Evolutionary conservation across 2,329 filamentous ascomycete genomes (phyloP), one percentile per base, ranked within the genome.

Genomic region (Claviceps capensis): DNA sequence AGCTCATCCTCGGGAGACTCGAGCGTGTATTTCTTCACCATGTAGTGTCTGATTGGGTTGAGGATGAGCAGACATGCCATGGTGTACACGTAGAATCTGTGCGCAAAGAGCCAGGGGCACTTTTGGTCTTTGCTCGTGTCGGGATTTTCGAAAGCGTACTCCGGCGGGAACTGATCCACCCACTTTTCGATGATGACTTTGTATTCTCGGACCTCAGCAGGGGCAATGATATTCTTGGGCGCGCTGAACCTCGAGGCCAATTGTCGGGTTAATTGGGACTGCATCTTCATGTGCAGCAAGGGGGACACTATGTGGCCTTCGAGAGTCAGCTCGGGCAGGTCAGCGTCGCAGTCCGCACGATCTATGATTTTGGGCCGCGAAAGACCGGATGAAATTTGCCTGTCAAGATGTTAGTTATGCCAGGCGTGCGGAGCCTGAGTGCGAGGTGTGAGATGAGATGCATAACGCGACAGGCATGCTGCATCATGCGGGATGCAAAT

Each of bases 51-150:
- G 47, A 76, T 64, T 6, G 72, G 71, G 49, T 73, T 67, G 1
- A 76, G 61, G 54, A 72, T 71, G 50, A 72, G 68, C 57, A 75
- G 65, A 38, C 72, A 69, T 16, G 69, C 67, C 56, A 71, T 67
- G 30, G 67, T 67, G 51, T 73, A 69, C 2, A 75, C 55, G 54
- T 74, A 71, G 42, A 63, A 64, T n/a, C 73, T 70, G 43, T 76
- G 73, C n/a, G 69, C 65, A 6, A 66, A 60, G n/a, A 73, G 63
- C 57, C 71, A 72, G 0, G 65, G 61, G 50, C 72, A 61, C 11
- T 61, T 53, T 1, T 60, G 54, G 52, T 76, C 73, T 30, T 67
- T 63, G 1, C 62, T 67, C 0, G 59, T 65, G 54, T 76, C 71
- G 0, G 72, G 65, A 42, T 68, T 56, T 4, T 63, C 59, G 34